Evolutionary conservation across 2,329 filamentous ascomycete genomes (phyloP), one percentile per base, ranked within the genome.

Genomic region (Botrytis hyacinthi): DNA sequence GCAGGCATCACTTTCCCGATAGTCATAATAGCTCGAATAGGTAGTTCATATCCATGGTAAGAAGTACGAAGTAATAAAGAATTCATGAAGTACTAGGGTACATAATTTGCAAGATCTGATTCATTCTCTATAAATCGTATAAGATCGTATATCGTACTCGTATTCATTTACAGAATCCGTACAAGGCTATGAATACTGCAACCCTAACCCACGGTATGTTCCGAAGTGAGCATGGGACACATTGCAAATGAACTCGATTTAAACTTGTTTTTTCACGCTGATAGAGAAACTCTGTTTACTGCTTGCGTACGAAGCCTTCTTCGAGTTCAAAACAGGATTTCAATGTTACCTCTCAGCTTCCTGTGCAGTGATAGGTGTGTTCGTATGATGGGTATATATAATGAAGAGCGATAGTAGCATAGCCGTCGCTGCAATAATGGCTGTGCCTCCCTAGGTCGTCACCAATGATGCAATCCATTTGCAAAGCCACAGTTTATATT

Each of bases 401-500:
- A 40, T 10, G 20, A 35, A 37, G 51, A 37, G 37, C 4, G 10
- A 62, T 40, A 18, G 14, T n/a, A 54, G 51, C 35, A 66, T 37
- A 37, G 65, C 65, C 46, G n/a, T 67, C 20, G 42, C 42, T 65
- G 20, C n/a, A 46, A 46, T 5, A 3, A n/a, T 51, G 48, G 65
- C 65, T 57, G 29, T 42, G 48, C 48, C 37, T 68, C 26, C 26
- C 26, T 12, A 51, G 48, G 48, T 51, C 48, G 66, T 68, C 66
- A 57, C 26, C n/a, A 48, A 42, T 68, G 66, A 68, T 57, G 48
- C 18, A 68, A 57, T 68, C 26, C 66, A 57, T n/a, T 42, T 57
- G 48, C 66, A 57, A 68, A 68, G 66, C 66, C 66, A 68, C 66
- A 68, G 22, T 42, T 32, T 37, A 9, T 48, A 29, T 26, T 42